Base-by-base conservation (phyloP, 441 rosid species). In the Euphorbia celastroides region DNA sequence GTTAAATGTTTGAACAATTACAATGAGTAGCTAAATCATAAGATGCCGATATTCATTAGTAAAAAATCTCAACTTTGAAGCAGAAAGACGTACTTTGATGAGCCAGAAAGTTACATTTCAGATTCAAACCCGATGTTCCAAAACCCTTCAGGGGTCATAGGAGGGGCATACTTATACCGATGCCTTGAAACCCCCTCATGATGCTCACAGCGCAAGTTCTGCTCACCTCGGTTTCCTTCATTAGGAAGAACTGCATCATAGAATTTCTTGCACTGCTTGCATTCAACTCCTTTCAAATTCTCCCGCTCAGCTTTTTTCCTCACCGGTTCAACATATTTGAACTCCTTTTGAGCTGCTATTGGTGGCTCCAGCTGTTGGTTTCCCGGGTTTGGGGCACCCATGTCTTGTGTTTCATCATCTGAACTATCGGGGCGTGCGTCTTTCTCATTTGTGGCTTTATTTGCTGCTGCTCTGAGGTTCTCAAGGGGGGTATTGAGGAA, bases 171-270 rank as follows among this genome's bases (percentile, higher is more conserved):
- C 74, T 66, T 89, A 65, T 86, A 89, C 68, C 98, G 86, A 83
- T 92, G 98, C 85, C 97, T 82, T 10, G 99, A 94, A 70, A 89
- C 97, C 63, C 94, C 98, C 34, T 88, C 96, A 66, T 84, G 96
- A 81, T 94, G 99, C 78, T 94, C 97, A 60, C 98, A 92, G 60
- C 93, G 87, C 34, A 79, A 48, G 69, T 64, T 79, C 66, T 63
- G 70, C 56, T 77, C 71, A 55, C 70, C 73, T 41, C 48, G 66
- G 67, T 62, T 71, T 7, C 78, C 77, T 59, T 72, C 84, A 64
- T 79, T 44, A 63, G 85, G 90, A 73, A 81, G 95, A 78, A 94
- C 93, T 23, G 97, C 96, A 74, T 94, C 97, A 67, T 92, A 92
- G 48, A 42, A 92, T 72, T 88, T 94, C 86, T 89, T 89, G 86